Base-by-base conservation (phyloP, 495 filamentous ascomycete genomes). In the Penicillium canariense region DNA sequence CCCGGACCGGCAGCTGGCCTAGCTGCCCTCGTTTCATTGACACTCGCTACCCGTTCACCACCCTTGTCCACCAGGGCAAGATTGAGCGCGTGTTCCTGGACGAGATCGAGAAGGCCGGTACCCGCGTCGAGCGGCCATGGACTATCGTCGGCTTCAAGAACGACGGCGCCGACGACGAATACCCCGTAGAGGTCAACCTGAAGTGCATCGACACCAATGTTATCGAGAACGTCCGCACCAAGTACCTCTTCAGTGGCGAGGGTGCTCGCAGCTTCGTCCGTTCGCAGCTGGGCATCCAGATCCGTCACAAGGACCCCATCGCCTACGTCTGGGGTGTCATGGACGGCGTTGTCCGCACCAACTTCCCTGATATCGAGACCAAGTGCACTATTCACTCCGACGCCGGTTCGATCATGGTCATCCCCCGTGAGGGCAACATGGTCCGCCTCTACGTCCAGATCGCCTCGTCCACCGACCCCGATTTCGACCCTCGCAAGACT, bases 351-450 rank as follows among this genome's bases (percentile, higher is more conserved):
- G 85, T 89, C 15, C 77, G 74, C 26, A 94, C 90, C 9, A 77
- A 86, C 64, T 96, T 96, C 74, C 91, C 90, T 27, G 88, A 96
- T 87, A 85, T 95, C 82, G 76, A 76, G 90, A 93, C 91, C 79
- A 96, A 96, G 82, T 95, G 90, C 71, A 96, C 90, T 0, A 85
- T 87, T 54, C 81, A 83, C 63, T 82, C 80, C 5, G 72, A 82
- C 52, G 70, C 71, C 20, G 88, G 88, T 18, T 86, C 83, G n/a
- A 78, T 91, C 58, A 89, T 91, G 83, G 76, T 89, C 18, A 87
- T 91, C 44, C 88, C 88, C 6, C 81, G 88, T 50, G 87, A 90
- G 57, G 85, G 95, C 87, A 85, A 86, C 68, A 77, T 88, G 63
- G 86, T 89, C 36, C 84, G 87, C 15, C 70, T 92, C 5, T 92